Percentiles rank a stretch among this genome's conserved stretches.
These are phyloP conservation scores for Capillidium heterosporum DNA, from an alignment of 371 early-diverging fungal species.

Conservation along the genomic window DNA sequence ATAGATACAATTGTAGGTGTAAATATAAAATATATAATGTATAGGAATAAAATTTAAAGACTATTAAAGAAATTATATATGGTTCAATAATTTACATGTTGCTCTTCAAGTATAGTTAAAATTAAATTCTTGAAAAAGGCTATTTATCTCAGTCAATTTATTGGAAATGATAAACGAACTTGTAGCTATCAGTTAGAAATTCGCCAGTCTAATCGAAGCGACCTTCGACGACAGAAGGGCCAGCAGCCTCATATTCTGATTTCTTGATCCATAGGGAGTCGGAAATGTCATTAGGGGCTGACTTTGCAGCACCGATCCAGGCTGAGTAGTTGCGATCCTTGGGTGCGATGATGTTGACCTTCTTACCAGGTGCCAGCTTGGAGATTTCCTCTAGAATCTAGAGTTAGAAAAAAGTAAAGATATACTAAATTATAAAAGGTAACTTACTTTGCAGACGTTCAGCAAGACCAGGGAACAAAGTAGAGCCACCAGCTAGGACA, in stretches of 20 bases:
- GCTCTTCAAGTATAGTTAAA: too few relatives aligned
- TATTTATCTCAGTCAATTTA: too few relatives aligned
- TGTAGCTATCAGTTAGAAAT: too few relatives aligned
- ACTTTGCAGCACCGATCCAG: conserved; percentile 99
- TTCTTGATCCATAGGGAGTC: conserved; percentile 75
- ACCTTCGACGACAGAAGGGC: conserved; percentile 96
- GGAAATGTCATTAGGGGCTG: conserved; percentile 89
- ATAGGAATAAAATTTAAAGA: too few relatives aligned
- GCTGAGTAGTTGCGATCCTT: conserved; percentile 99
- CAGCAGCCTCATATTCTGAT: conserved; percentile 96
- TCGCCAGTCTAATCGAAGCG: too few relatives aligned
- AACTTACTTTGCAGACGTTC: conserved; percentile 5
- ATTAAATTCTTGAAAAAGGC: too few relatives aligned
- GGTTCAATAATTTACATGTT: too few relatives aligned
- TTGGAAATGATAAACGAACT: too few relatives aligned
- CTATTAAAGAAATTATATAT: too few relatives aligned
- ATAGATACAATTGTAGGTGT: too few relatives aligned
- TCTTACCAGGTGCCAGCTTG: conserved; percentile 95
- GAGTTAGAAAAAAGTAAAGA: not conserved
- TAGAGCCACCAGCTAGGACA: conserved; percentile 86
- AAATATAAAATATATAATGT: too few relatives aligned
- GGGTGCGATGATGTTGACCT: conserved; percentile 99
- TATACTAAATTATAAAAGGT: not conserved
- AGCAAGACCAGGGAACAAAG: conserved; percentile 93
- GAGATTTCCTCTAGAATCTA: conserved; percentile 70